Percentiles rank a stretch among this genome's conserved stretches.
Evolutionary conservation across 306 rosid genomes (phyloP).

Genomic region (Hippophae gyantsensis): DNA sequence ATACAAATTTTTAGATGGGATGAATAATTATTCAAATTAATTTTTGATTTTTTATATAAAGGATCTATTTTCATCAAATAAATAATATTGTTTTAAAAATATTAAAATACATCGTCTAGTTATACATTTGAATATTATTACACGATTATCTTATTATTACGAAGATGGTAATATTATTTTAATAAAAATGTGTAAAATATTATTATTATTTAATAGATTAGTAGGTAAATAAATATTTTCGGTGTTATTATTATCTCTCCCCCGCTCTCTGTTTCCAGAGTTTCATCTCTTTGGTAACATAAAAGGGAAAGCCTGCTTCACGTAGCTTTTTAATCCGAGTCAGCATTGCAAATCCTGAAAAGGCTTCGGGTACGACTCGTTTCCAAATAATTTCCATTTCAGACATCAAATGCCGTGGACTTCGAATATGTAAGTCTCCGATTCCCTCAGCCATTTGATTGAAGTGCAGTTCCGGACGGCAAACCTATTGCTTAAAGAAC

Average conservation of each 20-base stretch:
- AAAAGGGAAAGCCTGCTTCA: constrained; percentile 20
- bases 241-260: constrained; percentile 15
- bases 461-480: constrained; percentile 6
- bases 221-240: too few species aligned
- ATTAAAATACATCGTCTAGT: too few species aligned
- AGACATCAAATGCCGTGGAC: constrained; percentile 7
- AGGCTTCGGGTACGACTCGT: constrained; percentile 34
- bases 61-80: too few species aligned
- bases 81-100: too few species aligned
- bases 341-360: constrained; percentile 15
- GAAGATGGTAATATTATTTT: too few species aligned
- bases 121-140: too few species aligned
- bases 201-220: too few species aligned
- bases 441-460: constrained; percentile 34
- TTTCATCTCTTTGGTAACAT: constrained; percentile 17
- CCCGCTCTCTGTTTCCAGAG: constrained; percentile 24
- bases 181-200: too few species aligned
- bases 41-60: too few species aligned
- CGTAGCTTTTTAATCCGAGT: constrained; percentile 39
- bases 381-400: constrained; percentile 5
- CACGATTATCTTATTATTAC: too few species aligned
- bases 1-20: too few species aligned
- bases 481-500: not conserved
- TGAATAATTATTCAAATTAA: too few species aligned
- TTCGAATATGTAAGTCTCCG: constrained; percentile 40